A percentile compares a stretch with the other conserved stretches of the same genome.
Conservation (phyloP, 1,284 basidiomycete genomes). For the Fistulina hepatica region DNA sequence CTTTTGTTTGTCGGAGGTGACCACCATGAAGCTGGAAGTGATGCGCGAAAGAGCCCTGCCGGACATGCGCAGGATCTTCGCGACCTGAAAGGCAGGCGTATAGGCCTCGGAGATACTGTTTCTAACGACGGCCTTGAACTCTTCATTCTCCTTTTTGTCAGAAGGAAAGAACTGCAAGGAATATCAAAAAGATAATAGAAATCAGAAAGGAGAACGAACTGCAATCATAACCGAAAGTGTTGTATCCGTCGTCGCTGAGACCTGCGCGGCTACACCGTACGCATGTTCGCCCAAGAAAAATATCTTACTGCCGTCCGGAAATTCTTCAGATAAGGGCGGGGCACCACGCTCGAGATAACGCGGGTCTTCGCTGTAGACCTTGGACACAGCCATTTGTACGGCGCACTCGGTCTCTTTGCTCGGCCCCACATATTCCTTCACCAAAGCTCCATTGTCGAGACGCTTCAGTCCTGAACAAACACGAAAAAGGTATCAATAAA, state of each 20-base stretch:
- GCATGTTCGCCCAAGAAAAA: constrained; percentile 93
- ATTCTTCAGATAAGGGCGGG: constrained; percentile 79
- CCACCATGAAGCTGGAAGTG: constrained; percentile 86
- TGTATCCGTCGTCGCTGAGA: constrained; percentile 57
- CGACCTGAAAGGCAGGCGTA: constrained; percentile 64
- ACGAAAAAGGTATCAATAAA: constrained; percentile 4
- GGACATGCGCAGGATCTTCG: constrained; percentile 61
- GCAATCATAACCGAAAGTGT: constrained; percentile 73
- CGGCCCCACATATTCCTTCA: constrained; percentile 86
- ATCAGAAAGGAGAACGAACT: constrained; percentile 33
- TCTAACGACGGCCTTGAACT: constrained; percentile 60
- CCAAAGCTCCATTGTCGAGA: constrained; percentile 78
- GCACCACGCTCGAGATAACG: constrained; percentile 78
- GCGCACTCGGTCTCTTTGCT: constrained; percentile 82
- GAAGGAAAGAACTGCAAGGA: constrained; percentile 69
- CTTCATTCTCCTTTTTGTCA: constrained; percentile 69
- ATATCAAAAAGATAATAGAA: constrained; percentile 9
- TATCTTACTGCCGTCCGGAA: constrained; percentile 81
- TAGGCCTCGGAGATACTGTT: constrained; percentile 51
- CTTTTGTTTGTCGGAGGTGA: constrained; percentile 67
- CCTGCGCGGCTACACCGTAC: constrained; percentile 92
- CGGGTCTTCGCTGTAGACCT: constrained; percentile 80
- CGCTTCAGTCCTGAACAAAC: constrained; percentile 64
- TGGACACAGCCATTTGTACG: constrained; percentile 70
- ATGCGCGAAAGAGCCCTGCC: constrained; percentile 78